Percentiles rank a stretch among this genome's conserved stretches.
These are phyloP conservation scores for Ascochyta pisi DNA, from an alignment of 2,329 filamentous ascomycete species.

Conservation along the genomic window DNA sequence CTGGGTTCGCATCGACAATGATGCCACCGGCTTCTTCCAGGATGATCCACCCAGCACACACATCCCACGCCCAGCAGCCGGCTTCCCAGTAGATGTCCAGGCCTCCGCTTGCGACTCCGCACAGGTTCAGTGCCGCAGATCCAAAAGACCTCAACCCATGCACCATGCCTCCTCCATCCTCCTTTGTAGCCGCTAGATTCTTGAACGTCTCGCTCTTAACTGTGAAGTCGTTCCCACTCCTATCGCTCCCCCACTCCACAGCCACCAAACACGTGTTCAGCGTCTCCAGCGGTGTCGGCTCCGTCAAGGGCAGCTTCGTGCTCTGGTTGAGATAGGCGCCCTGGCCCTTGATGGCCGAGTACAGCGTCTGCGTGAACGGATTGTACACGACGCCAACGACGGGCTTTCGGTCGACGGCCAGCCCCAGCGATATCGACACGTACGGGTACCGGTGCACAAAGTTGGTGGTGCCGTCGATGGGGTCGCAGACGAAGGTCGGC, in stretches of 20 bases:
- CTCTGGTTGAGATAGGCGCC: conserved; percentile 63
- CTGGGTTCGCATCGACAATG: conserved; percentile 76
- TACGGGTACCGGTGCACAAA: conserved; percentile 78
- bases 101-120: conserved; percentile 72
- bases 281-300: conserved; percentile 63
- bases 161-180: conserved; percentile 75
- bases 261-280: conserved; percentile 71
- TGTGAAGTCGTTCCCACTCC: conserved; percentile 73
- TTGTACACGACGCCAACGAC: conserved; percentile 80
- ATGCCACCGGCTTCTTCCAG: conserved; percentile 75
- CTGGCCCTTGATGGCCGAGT: conserved; percentile 70
- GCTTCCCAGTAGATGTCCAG: conserved; percentile 83
- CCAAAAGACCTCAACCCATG: conserved; percentile 75
- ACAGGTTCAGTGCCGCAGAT: conserved; percentile 77
- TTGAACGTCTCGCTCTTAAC: conserved; percentile 72
- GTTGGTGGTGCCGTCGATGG: conserved; percentile 83
- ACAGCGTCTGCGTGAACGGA: conserved; percentile 74
- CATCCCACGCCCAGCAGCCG: conserved; percentile 86
- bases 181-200: conserved; percentile 58
- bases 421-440: conserved; percentile 78
- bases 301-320: conserved; percentile 55
- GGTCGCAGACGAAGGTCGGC: conserved; percentile 82
- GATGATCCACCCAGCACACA: conserved; percentile 81
- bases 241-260: conserved; percentile 75
- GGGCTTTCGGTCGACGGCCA: conserved; percentile 68